phyloP scores from a whole-genome alignment of 768 basidiomycete genomes.

The Termitomyces sp. region DNA sequence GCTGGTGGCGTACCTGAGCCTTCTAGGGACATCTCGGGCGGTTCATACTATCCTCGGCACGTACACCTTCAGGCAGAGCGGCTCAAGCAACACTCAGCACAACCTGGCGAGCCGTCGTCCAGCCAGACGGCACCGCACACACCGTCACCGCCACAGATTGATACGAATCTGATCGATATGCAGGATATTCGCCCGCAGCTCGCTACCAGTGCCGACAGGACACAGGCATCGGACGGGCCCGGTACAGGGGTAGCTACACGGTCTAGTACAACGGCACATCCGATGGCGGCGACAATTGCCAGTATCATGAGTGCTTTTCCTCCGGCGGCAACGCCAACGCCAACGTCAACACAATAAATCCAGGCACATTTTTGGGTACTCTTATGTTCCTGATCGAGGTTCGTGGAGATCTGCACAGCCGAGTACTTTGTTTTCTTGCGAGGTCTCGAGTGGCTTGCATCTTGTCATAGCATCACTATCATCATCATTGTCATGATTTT shows the following conservation, averaged over 20 bases:
- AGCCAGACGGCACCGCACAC: neutral
- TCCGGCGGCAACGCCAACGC: conserved; percentile 11
- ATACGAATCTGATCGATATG: neutral
- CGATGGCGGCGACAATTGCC: conserved; percentile 53
- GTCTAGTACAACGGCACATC: conserved; percentile 19
- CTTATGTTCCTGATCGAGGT: neutral
- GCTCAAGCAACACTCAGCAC: conserved; percentile 23
- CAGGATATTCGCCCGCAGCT: conserved; percentile 7
- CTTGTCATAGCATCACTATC: neutral
- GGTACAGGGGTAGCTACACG: neutral
- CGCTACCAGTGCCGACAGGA: conserved; percentile 3
- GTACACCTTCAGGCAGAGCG: conserved; percentile 22
- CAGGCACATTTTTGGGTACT: neutral
- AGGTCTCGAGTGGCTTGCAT: neutral
- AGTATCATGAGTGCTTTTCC: conserved; percentile 72
- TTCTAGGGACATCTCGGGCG: conserved; percentile 21
- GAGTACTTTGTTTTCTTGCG: neutral
- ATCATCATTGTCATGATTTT: neutral
- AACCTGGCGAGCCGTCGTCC: neutral
- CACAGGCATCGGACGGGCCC: neutral
- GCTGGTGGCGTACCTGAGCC: conserved; percentile 20
- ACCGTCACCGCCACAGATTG: conserved; percentile 1
- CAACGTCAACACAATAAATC: conserved; percentile 9
- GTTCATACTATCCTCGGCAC: conserved; percentile 45
- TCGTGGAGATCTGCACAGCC: neutral